These are phyloP conservation scores for Penicillium fuscoglaucum DNA, from an alignment of 2,329 filamentous ascomycete species.

Conservation along the genomic window DNA sequence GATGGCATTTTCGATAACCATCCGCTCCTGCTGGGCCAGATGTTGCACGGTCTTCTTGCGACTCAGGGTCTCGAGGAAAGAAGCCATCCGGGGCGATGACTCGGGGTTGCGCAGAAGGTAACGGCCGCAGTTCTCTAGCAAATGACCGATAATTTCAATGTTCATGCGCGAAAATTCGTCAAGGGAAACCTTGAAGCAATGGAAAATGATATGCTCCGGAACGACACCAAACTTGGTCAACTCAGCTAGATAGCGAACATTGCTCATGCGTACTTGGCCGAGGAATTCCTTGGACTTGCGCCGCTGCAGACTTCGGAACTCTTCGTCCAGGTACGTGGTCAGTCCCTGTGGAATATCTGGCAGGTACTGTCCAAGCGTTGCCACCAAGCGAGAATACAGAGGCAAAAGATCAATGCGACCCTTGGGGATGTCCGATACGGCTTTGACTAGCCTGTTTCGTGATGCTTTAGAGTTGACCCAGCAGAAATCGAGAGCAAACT, in stretches of 20 bases:
- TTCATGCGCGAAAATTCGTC: constrained; percentile 99
- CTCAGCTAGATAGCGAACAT: constrained; percentile 96
- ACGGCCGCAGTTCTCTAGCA: constrained; percentile 93
- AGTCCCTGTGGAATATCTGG: constrained; percentile 89
- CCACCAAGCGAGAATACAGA: constrained; percentile 86
- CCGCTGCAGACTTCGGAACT: constrained; percentile 93
- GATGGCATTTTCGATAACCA: constrained; percentile 96
- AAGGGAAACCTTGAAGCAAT: constrained; percentile 94
- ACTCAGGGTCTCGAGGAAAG: constrained; percentile 90
- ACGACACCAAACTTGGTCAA: constrained; percentile 98
- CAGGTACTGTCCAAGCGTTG: constrained; percentile 91
- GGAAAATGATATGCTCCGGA: constrained; percentile 97
- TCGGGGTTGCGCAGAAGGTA: constrained; percentile 91
- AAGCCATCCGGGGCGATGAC: constrained; percentile 87
- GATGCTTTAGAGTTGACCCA: constrained; percentile 98
- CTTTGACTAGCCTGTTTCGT: constrained; percentile 88
- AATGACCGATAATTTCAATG: constrained; percentile 95
- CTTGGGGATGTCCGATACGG: constrained; percentile 90
- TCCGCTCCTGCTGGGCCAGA: constrained; percentile 90
- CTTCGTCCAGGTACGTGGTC: constrained; percentile 88
- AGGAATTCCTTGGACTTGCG: constrained; percentile 98
- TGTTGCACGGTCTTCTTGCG: constrained; percentile 96
- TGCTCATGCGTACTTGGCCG: constrained; percentile 87
- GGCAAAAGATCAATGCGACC: constrained; percentile 88
- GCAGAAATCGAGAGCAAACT: constrained; percentile 93